Conservation (phyloP, 345 rosid genomes). For the Boechera divaricarpa region DNA sequence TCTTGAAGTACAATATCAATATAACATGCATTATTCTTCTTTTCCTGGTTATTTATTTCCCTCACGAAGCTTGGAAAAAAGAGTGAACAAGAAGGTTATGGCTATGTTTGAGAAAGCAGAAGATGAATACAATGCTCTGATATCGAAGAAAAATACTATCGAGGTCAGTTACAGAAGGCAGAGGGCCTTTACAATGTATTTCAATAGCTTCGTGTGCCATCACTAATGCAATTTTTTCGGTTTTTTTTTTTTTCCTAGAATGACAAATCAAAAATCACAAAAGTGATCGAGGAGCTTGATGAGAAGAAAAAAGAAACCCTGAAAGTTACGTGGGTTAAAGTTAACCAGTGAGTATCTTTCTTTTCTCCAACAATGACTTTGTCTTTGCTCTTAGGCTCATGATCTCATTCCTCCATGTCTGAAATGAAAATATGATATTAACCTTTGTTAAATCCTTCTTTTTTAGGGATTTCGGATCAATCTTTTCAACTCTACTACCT, state of each 20-base stretch:
- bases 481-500: conserved; percentile 92
- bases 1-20: conserved; percentile 1
- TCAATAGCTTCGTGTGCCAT: conserved; percentile 23
- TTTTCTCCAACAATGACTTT: not conserved
- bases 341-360: conserved; percentile 60
- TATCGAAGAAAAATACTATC: conserved; percentile 85
- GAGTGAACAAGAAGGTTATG: conserved; percentile 99
- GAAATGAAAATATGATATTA: not conserved
- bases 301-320: conserved; percentile 98
- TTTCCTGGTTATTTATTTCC: conserved; percentile 21
- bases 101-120: conserved; percentile 99
- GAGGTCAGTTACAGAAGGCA: conserved; percentile 60
- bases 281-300: conserved; percentile 96
- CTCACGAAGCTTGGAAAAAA: conserved; percentile 79
- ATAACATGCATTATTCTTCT: conserved; percentile 22
- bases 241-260: conserved; percentile 49
- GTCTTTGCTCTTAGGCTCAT: conserved; percentile 7
- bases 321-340: conserved; percentile 98
- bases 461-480: conserved; percentile 93
- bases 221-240: conserved; percentile 18
- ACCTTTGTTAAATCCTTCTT: conserved; percentile 4
- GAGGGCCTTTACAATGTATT: conserved; percentile 24
- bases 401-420: conserved; percentile 1
- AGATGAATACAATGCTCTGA: conserved; percentile 92
- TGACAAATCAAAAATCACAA: conserved; percentile 92